Evolutionary conservation across 2,329 filamentous ascomycete genomes (phyloP), one percentile per base, ranked within the genome.

Genomic region (Aspergillus felis): DNA sequence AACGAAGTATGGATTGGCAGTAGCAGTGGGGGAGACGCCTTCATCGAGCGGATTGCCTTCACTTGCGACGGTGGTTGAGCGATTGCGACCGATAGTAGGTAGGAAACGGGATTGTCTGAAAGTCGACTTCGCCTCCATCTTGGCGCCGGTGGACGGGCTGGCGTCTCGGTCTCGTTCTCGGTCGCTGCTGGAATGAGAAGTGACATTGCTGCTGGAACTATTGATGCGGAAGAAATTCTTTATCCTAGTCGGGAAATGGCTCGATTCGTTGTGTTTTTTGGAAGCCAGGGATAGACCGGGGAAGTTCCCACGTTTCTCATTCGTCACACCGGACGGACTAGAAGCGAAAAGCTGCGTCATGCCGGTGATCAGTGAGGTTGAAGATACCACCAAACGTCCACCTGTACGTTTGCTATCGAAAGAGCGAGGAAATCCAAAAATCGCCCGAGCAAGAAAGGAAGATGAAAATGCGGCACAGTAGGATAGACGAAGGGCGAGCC

Each of bases 1-100:
- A 64, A 87, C 90, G 75, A 97, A 99, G 78, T 99, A 99, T 20
- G 94, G 94, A 74, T 99, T 99, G 63, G 92, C 93, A 71, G 93
- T 87, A 53, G 92, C 93, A 4, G 92, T 97, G 27, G 94, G 94
- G 70, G 92, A 96, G 69, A 96, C 82, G 60, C 85, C 82, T 74
- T 97, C 92, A 66, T 97, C 93, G 63, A 97, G 83, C 57, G 88
- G 85, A 71, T 97, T 92, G 66, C 92, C 92, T 77, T 97, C 93
- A 76, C 92, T 96, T 65, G 91, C 91, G 56, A 95, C 90, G 27
- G 93, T 97, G 59, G 90, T 88, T 38, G 92, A 95, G 68, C 93
- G 87, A 72, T 93, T 91, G 66, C 93, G 89, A 71, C 89, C 89
- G 71, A 95, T 91, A 66, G 89, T 88, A 60, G 88, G 91, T 68